Conservation (phyloP, 129 eudicot species). For the Flaveria bidentis region DNA sequence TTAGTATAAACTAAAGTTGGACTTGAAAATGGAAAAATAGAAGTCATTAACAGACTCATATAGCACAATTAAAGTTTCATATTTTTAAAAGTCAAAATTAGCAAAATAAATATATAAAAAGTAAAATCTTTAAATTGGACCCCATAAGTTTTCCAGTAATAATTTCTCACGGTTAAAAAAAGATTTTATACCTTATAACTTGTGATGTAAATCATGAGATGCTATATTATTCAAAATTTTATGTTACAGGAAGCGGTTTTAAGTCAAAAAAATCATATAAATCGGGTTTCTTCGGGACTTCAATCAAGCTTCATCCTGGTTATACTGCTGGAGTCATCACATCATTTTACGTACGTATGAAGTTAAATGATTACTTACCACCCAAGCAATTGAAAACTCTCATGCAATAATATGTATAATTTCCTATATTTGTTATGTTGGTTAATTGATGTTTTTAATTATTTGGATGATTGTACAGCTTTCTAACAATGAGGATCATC, state of each 20-base stretch:
- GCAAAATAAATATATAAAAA: too few relatives aligned
- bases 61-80: too few relatives aligned
- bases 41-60: too few relatives aligned
- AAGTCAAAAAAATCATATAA: slow-evolving; percentile 54
- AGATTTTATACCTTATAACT: background rate
- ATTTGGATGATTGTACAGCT: slow-evolving; percentile 41
- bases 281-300: slow-evolving; percentile 74
- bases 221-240: background rate
- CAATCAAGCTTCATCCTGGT: slow-evolving; percentile 82
- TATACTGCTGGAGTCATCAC: slow-evolving; percentile 93
- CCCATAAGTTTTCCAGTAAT: too few relatives aligned
- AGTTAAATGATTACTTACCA: slow-evolving; percentile 12
- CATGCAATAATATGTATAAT: background rate
- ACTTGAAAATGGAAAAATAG: too few relatives aligned
- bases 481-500: slow-evolving; percentile 67
- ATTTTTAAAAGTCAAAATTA: too few relatives aligned
- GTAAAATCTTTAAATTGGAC: background rate
- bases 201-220: background rate
- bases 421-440: background rate
- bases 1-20: too few relatives aligned
- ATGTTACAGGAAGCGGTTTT: slow-evolving; percentile 76
- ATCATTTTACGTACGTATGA: slow-evolving; percentile 61
- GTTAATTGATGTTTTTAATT: background rate
- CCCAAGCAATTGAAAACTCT: background rate
- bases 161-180: background rate